Percentiles rank a stretch among this genome's conserved stretches.
These are phyloP conservation scores for Zygoascus tannicola DNA, from an alignment of 805 yeast species.

Conservation along the genomic window DNA sequence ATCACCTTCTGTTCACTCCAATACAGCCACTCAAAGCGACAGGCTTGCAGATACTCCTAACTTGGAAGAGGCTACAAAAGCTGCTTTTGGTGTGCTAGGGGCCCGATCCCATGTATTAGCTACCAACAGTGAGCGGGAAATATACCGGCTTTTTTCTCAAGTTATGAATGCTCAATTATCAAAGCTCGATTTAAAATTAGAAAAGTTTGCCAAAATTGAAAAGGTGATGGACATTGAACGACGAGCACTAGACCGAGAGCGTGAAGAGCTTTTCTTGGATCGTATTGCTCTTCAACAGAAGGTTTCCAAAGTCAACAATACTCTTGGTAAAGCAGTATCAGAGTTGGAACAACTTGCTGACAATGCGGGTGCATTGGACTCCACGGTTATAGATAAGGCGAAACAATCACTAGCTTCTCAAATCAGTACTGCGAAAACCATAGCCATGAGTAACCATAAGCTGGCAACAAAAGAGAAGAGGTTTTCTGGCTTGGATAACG, in stretches of 20 bases:
- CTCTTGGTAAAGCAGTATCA: slow-evolving; percentile 37
- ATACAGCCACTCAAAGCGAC: background rate
- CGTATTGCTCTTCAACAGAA: slow-evolving; percentile 58
- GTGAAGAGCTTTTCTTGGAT: slow-evolving; percentile 49
- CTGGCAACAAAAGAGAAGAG: slow-evolving; percentile 10
- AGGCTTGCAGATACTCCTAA: background rate
- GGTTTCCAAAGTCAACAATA: slow-evolving; percentile 43
- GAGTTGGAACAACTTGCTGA: slow-evolving; percentile 23
- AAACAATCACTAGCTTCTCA: slow-evolving; percentile 13
- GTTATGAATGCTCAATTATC: slow-evolving; percentile 61
- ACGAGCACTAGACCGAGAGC: slow-evolving; percentile 33
- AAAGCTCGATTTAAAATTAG: slow-evolving; percentile 65
- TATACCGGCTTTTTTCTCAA: slow-evolving; percentile 46
- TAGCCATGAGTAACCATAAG: background rate
- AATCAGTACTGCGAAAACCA: background rate
- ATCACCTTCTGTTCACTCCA: background rate
- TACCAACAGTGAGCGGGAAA: slow-evolving; percentile 68
- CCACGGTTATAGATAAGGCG: slow-evolving; percentile 10
- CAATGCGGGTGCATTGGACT: slow-evolving; percentile 11
- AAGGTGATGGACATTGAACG: slow-evolving; percentile 36
- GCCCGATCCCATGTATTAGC: slow-evolving; percentile 74
- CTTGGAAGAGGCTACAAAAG: slow-evolving; percentile 10
- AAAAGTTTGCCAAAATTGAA: slow-evolving; percentile 60
- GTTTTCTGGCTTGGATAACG: background rate
- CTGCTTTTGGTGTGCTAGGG: slow-evolving; percentile 70